phyloP scores from a whole-genome alignment of 108 stramenopile species.

The Nannochloropsis gaditana region DNA sequence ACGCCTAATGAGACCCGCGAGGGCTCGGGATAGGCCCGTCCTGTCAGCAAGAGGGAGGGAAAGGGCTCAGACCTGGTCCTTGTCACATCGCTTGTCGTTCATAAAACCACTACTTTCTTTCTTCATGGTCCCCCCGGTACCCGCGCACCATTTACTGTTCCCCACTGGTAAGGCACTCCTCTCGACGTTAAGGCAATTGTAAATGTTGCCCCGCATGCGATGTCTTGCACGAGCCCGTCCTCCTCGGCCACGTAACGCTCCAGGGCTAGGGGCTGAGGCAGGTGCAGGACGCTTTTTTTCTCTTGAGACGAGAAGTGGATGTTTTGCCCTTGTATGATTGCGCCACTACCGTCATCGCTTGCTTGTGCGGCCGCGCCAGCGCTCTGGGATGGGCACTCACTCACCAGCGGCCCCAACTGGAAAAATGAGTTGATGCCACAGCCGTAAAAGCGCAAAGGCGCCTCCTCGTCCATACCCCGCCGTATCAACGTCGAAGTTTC shows the following conservation, averaged over 20 bases:
- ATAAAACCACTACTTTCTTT: no score
- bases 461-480: background rate
- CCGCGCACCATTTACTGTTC: background rate
- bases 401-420: slow-evolving; percentile 1
- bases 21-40: slow-evolving; percentile 27
- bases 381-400: background rate
- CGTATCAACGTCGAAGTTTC: no score
- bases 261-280: background rate
- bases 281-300: background rate
- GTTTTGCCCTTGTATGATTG: background rate
- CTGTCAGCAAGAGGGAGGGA: background rate
- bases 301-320: background rate
- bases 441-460: background rate
- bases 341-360: background rate
- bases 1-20: slow-evolving; percentile 39
- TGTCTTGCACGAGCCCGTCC: slow-evolving; percentile 7
- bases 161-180: background rate
- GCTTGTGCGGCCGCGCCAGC: background rate
- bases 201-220: background rate
- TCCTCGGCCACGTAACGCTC: background rate
- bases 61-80: no score
- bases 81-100: no score
- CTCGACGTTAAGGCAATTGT: background rate
- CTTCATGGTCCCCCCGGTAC: no score
- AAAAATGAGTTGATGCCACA: slow-evolving; percentile 14